Percentiles rank a stretch among this genome's conserved stretches.
These are phyloP conservation scores for Aspergillus alliaceus DNA, from an alignment of 2,329 filamentous ascomycete species.

Conservation along the genomic window DNA sequence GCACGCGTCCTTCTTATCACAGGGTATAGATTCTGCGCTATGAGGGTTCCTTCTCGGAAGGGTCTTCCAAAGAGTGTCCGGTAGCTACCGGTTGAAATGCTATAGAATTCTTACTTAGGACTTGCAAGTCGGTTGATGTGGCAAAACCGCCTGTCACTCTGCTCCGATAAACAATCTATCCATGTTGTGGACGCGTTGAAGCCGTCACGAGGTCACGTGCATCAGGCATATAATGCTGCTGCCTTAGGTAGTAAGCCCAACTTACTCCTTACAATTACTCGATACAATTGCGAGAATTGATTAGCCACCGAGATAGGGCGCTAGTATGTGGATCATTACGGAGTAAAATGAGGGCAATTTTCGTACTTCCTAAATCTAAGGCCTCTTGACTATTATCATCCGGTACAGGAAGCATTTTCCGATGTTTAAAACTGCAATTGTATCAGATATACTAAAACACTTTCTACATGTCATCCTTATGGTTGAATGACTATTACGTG, in stretches of 20 bases:
- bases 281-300: too few species aligned
- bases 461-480: not conserved
- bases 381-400: not conserved
- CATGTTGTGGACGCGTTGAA: constrained; percentile 30
- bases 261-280: not conserved
- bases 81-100: not conserved
- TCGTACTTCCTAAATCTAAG: not conserved
- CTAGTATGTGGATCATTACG: not conserved
- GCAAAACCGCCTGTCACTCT: constrained; percentile 15
- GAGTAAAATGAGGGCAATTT: too few species aligned
- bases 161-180: constrained; percentile 13
- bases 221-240: not conserved
- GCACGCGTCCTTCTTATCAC: not conserved
- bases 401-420: not conserved
- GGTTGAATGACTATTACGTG: not conserved
- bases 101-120: not conserved
- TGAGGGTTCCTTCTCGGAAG: not conserved
- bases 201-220: constrained; percentile 40
- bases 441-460: not conserved
- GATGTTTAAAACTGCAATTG: not conserved
- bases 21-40: not conserved
- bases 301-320: too few species aligned
- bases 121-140: constrained; percentile 18
- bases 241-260: not conserved
- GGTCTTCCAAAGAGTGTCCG: not conserved